phyloP scores from a whole-genome alignment of 768 basidiomycete species.

The Boletus sp. region DNA sequence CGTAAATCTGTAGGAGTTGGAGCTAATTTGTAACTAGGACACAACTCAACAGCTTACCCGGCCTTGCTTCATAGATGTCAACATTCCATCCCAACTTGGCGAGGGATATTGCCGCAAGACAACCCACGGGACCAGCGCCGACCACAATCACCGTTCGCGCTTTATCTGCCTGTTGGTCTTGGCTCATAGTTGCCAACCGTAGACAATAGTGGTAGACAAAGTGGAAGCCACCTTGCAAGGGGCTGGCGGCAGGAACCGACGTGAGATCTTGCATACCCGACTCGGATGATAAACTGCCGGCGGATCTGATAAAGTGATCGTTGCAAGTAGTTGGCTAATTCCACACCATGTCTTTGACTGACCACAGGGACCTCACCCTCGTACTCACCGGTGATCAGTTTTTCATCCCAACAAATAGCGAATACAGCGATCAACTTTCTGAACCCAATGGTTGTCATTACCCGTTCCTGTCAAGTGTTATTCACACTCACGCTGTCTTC shows the following conservation, averaged over 20 bases:
- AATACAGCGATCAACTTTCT: slow-evolving; percentile 43
- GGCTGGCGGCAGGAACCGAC: neutral
- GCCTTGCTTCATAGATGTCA: slow-evolving; percentile 73
- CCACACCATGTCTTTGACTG: slow-evolving; percentile 12
- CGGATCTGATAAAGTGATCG: slow-evolving; percentile 18
- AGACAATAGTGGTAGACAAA: neutral
- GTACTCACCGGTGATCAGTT: slow-evolving; percentile 53
- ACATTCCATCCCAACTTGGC: slow-evolving; percentile 87
- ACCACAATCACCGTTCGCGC: slow-evolving; percentile 59
- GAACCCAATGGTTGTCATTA: slow-evolving; percentile 38
- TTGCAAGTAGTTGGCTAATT: neutral
- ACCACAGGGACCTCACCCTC: slow-evolving; percentile 24
- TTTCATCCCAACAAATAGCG: slow-evolving; percentile 51
- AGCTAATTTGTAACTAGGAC: slow-evolving; percentile 12
- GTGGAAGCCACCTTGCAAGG: neutral
- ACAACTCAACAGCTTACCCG: slow-evolving; percentile 48
- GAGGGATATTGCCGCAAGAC: slow-evolving; percentile 82
- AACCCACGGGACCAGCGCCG: slow-evolving; percentile 94
- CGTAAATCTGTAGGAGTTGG: slow-evolving; percentile 59
- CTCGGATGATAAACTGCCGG: slow-evolving; percentile 14
- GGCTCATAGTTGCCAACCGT: slow-evolving; percentile 13
- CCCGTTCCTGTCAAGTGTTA: neutral
- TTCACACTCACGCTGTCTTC: slow-evolving; percentile 12
- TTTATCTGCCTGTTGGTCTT: neutral
- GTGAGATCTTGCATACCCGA: slow-evolving; percentile 1